These are phyloP conservation scores for Nelumbo lutea DNA, from an alignment of 164 flowering plant species.

Conservation along the genomic window DNA sequence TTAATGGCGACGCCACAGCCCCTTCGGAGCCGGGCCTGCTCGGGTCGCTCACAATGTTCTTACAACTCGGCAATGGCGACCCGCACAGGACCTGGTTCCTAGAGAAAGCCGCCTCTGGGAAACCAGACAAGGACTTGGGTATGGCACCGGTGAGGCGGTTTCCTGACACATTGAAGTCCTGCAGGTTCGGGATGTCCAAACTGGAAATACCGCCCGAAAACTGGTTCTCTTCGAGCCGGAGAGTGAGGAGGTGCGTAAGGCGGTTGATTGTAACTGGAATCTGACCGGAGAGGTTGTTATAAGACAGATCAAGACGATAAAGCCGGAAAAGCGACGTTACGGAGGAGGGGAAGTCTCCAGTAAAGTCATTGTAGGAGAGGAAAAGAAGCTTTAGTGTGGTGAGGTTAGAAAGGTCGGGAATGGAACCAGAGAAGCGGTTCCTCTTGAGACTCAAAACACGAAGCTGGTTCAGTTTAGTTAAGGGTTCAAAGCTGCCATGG, in stretches of 20 bases:
- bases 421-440: constrained; percentile 45
- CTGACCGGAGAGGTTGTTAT: constrained; percentile 56
- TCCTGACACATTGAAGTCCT: constrained; percentile 68
- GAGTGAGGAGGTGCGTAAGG: constrained; percentile 55
- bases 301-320: constrained; percentile 74
- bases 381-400: constrained; percentile 58
- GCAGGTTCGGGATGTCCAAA: constrained; percentile 38
- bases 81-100: constrained; percentile 59
- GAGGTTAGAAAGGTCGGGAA: constrained; percentile 64
- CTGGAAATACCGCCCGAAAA: constrained; percentile 51
- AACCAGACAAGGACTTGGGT: constrained; percentile 51
- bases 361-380: constrained; percentile 53
- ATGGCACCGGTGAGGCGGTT: constrained; percentile 59
- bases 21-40: constrained; percentile 41
- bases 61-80: constrained; percentile 47
- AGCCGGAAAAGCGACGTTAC: constrained; percentile 38
- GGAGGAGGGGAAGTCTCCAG: constrained; percentile 56
- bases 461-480: constrained; percentile 47
- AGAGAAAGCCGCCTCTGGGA: constrained; percentile 50
- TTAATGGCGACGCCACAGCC: constrained; percentile 30
- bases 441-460: constrained; percentile 60
- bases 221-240: constrained; percentile 61
- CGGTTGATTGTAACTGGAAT: constrained; percentile 45
- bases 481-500: constrained; percentile 29
- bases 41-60: constrained; percentile 27